Base-by-base conservation (phyloP, 441 rosid genomes). In the Croton setiger region DNA sequence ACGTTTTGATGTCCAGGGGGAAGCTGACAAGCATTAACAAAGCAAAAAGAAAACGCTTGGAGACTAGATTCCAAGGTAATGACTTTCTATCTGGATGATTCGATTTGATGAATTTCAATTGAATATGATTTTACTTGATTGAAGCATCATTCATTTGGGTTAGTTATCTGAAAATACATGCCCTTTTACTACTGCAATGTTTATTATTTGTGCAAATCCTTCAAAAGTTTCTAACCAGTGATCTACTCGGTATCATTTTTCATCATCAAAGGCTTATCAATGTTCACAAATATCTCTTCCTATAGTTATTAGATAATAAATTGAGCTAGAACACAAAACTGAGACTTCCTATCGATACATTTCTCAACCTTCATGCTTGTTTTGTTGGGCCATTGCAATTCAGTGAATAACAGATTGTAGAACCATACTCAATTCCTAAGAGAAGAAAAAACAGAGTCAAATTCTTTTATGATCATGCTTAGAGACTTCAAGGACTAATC, bases 51-150 rank as follows among this genome's bases (percentile, higher is more conserved):
- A 89, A 88, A 80, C 81, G 77, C 57, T 77, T 88, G 47, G 98
- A 92, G 78, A 78, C 85, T 76, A 85, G 76, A 82, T 83, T 92
- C 64, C 87, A 83, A 86, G 99, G 98, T 92, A 82, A 75, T 41
- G 39, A 70, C 7, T 63, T 73, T 44, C 8, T 58, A 13, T 53
- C 60, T 27, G 23, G 35, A 44, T 12, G 64, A 36, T 35, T 65
- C 21, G 54, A 23, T 70, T 65, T 36, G 54, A 23, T 75, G 66
- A 61, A 44, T 47, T 66, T 43, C 31, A 39, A 53, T 62, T 51
- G 13, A 69, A 39, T 31, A 47, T 27, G 43, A 44, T 66, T 52
- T 27, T 57, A 15, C 41, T 62, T 47, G 43, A 64, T 13, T 54
- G 49, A 27, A 53, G 55, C 62, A 43, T n/a, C 39, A 11, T 60